Base-by-base conservation (phyloP, 176 grass and related monocot genomes). In the Eleusine indica region DNA sequence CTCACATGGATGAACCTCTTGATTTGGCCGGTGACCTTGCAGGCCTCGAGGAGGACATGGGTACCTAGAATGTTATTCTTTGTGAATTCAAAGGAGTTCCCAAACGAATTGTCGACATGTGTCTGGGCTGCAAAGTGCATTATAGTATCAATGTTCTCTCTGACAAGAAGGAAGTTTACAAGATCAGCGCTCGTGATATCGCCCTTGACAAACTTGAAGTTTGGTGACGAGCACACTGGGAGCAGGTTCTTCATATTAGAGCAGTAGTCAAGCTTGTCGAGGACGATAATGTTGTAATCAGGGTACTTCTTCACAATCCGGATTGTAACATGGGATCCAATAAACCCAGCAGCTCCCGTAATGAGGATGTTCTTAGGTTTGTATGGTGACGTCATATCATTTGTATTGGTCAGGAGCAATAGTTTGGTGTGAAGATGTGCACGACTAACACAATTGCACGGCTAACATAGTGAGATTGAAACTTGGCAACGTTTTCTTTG, bases 241-340 rank as follows among this genome's bases (percentile, higher is more conserved):
- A 90, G 85, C 48, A 95, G 86, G 49, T 95, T 95, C 83, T 95
- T 95, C 76, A 95, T 80, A 90, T 83, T 95, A 71, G 93, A 95
- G 90, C 93, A 95, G 83, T 95, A 95, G 83, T 95, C 93, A 74
- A 95, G 93, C 85, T 92, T 95, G 83, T 95, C 90, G 16, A 95
- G 93, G 86, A 90, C 88, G 3, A 92, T 83, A 38, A 95, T 95
- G 42, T 95, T 95, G 88, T 95, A 95, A 80, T 92, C 75, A 9
- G 90, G 93, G 51, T 95, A 92, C 80, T 92, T 92, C 37, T 88
- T 80, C 30, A 90, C 68, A 72, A 92, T 87, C 21, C 90, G 86
- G 71, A 90, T 92, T 2, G 93, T 84, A 29, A 95, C 93, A 92
- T 95, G 88, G 65, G 90, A 92, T 28, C 88, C 90, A 3, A 92